Conservation (phyloP, 345 rosid genomes). For the Mallotus nudiflorus region DNA sequence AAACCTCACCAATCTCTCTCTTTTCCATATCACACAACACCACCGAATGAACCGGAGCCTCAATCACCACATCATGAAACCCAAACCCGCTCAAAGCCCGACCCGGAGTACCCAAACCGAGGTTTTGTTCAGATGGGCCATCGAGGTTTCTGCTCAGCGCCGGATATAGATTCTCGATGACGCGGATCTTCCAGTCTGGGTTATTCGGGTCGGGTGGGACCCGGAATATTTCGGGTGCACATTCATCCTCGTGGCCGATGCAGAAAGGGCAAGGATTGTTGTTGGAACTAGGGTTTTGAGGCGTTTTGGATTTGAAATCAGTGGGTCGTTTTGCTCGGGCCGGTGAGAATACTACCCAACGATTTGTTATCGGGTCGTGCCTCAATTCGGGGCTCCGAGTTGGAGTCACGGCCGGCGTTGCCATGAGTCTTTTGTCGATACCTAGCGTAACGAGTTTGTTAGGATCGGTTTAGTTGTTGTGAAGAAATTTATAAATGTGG, state of each 20-base stretch:
- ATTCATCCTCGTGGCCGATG: conserved; percentile 74
- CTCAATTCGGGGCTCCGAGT: conserved; percentile 61
- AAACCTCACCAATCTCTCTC: conserved; percentile 59
- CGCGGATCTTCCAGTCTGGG: conserved; percentile 63
- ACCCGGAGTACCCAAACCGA: conserved; percentile 16
- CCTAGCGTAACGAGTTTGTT: no score
- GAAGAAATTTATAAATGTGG: no score
- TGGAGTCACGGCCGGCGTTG: conserved; percentile 17
- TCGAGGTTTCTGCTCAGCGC: conserved; percentile 63
- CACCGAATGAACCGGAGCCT: conserved; percentile 70
- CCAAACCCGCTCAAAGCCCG: conserved; percentile 56
- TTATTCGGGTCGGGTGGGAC: conserved; percentile 43
- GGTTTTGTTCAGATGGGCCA: conserved; percentile 13
- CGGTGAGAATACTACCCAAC: conserved; percentile 79
- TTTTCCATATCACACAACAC: conserved; percentile 53
- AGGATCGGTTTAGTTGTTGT: no score
- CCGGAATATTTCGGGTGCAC: conserved; percentile 89
- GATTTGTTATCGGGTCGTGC: conserved; percentile 55
- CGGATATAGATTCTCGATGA: conserved; percentile 84
- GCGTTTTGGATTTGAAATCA: conserved; percentile 75
- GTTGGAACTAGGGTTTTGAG: conserved; percentile 32
- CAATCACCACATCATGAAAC: conserved; percentile 87
- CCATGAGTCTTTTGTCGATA: neutral
- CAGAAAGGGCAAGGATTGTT: conserved; percentile 63
- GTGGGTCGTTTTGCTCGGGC: conserved; percentile 74